These are phyloP conservation scores for Trifolium fragiferum DNA, from an alignment of 306 rosid species.

Conservation along the genomic window DNA sequence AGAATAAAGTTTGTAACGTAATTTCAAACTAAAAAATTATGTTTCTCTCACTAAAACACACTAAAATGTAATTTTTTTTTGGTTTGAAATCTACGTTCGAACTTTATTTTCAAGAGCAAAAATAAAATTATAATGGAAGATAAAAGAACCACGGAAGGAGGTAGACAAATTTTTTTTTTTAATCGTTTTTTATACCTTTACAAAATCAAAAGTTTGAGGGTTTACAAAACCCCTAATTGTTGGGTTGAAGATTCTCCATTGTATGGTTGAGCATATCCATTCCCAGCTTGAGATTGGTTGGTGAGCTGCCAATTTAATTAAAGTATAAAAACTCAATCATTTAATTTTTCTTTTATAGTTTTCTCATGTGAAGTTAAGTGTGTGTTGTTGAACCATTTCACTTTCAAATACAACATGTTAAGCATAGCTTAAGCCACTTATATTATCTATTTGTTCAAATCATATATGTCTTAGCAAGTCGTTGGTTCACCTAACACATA, in stretches of 20 bases:
- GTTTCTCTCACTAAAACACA: too few relatives aligned
- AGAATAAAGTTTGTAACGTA: too few relatives aligned
- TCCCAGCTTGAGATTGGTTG: neutral
- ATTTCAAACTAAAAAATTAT: too few relatives aligned
- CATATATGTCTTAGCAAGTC: neutral
- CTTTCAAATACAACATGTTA: neutral
- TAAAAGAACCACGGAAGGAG: too few relatives aligned
- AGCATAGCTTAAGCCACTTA: neutral
- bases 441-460: neutral
- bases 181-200: neutral
- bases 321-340: neutral
- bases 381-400: slow-evolving; percentile 37
- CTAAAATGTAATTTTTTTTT: too few relatives aligned
- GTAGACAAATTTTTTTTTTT: too few relatives aligned
- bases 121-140: too few relatives aligned
- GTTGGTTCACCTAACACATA: slow-evolving; percentile 26
- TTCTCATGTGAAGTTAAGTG: too few relatives aligned
- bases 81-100: too few relatives aligned
- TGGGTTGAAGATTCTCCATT: neutral
- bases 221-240: neutral
- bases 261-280: neutral
- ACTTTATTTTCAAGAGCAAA: too few relatives aligned
- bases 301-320: neutral
- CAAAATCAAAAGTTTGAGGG: neutral
- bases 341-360: neutral